phyloP scores from a whole-genome alignment of 176 grass and related monocot genomes.

The Lolium multiflorum region DNA sequence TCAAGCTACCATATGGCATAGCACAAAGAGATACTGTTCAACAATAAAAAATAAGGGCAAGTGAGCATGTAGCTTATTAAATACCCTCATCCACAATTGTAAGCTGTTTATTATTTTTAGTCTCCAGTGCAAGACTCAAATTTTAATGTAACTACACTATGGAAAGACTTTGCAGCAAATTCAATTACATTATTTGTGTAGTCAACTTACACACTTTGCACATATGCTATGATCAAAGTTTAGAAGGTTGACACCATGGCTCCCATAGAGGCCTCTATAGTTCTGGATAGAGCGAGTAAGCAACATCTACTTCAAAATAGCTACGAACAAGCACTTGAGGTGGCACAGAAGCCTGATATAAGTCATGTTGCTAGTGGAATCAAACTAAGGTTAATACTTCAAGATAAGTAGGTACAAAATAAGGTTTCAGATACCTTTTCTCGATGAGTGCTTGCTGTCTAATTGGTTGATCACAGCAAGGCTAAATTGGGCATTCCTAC shows the following conservation, averaged over 20 bases:
- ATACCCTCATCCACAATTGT: not conserved
- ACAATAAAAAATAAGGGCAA: not conserved
- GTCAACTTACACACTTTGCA: not conserved
- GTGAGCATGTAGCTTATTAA: not conserved
- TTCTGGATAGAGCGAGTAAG: slow-evolving; percentile 6
- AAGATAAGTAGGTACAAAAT: slow-evolving; percentile 4
- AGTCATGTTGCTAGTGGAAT: slow-evolving; percentile 20
- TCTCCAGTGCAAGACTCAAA: not conserved
- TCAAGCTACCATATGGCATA: not conserved
- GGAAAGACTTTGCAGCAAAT: slow-evolving; percentile 10
- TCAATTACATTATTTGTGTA: not conserved
- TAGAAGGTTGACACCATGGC: not conserved
- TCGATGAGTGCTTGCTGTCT: slow-evolving; percentile 52
- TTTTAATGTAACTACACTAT: not conserved
- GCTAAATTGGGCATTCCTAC: slow-evolving; percentile 69
- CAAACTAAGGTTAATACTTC: slow-evolving; percentile 14
- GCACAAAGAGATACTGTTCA: slow-evolving; percentile 7
- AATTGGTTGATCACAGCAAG: slow-evolving; percentile 74
- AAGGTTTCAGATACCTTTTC: slow-evolving; percentile 63
- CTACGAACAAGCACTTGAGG: slow-evolving; percentile 1
- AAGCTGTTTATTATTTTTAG: slow-evolving; percentile 10
- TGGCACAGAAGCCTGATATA: not conserved
- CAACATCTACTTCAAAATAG: slow-evolving; percentile 28
- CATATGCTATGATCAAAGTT: slow-evolving; percentile 2
- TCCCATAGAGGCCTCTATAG: not conserved